A percentile compares a stretch with the other conserved stretches of the same genome.
phyloP scores from a whole-genome alignment of 106 monocot species.

The Dendrobium nobile region DNA sequence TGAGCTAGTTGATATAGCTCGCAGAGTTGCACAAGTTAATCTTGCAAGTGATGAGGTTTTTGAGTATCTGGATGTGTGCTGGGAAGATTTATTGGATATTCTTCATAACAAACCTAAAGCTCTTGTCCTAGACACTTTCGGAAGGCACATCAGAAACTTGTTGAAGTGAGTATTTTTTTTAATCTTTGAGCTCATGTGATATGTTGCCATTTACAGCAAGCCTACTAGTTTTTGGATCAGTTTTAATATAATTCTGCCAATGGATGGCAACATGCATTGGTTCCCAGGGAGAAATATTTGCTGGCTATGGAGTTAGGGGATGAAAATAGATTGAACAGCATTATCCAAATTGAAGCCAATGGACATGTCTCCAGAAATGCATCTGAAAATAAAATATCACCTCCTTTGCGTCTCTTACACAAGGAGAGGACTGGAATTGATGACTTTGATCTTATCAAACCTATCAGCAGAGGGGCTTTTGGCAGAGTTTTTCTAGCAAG shows the following conservation, averaged over 20 bases:
- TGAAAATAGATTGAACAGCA: slow-evolving; percentile 10
- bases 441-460: slow-evolving; percentile 71
- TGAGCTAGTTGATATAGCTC: slow-evolving; percentile 47
- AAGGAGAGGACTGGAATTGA: slow-evolving; percentile 61
- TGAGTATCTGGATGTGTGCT: slow-evolving; percentile 22
- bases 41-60: slow-evolving; percentile 21
- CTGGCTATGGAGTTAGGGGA: slow-evolving; percentile 16
- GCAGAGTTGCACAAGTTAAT: slow-evolving; percentile 25
- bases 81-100: slow-evolving; percentile 30
- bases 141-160: slow-evolving; percentile 34
- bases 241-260: neutral
- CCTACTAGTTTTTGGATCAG: neutral
- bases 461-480: slow-evolving; percentile 71
- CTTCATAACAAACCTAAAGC: slow-evolving; percentile 36
- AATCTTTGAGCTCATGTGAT: neutral
- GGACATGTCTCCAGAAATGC: slow-evolving; percentile 5
- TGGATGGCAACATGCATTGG: slow-evolving; percentile 10
- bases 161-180: slow-evolving; percentile 24
- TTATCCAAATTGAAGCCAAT: slow-evolving; percentile 16
- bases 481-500: slow-evolving; percentile 63
- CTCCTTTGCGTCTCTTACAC: slow-evolving; percentile 17
- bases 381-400: slow-evolving; percentile 14
- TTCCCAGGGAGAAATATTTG: slow-evolving; percentile 50
- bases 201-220: too few relatives aligned
- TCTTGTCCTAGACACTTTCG: slow-evolving; percentile 59